Evolutionary conservation across 108 stramenopile species (phyloP), one percentile per base, ranked within the genome.

Genomic region (Cyclostephanos tholiformis): DNA sequence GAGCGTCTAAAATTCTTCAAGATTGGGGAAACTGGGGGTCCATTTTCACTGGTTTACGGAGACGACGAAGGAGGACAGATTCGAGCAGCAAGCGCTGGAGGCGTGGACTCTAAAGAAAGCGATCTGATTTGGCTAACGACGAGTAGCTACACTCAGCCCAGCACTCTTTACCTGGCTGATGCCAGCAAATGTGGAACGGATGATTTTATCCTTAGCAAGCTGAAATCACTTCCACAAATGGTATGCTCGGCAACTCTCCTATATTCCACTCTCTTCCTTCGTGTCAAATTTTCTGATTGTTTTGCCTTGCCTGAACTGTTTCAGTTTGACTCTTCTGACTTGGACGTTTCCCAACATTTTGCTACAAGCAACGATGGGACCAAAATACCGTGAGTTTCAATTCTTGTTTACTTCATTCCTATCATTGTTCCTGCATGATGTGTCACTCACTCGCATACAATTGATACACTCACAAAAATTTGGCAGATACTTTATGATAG

Each of bases 301-400:
- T 14, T 17, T 36, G 14, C 27, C 32, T 32, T 30, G 58, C 29
- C 59, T 39, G n/a, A 16, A 30, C 59, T 32, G 29, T 35, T 32
- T n/a, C 59, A 82, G 77, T 94, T 82, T 66, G 74, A 91, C 83
- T 80, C 88, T 39, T 64, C 71, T 10, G 80, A 79, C 49, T 57
- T 94, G 62, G 80, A 75, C 46, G 88, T 89, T 6, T 68, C 73
- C 23, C 95, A 96, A 72, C 38, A 76, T 22, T 84, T 85, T 64
- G 95, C 95, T 32, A 87, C 81, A 12, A 88, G 87, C 52, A 78
- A 87, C 26, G 95, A 96, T 74, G 95, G 95, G 14, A 96, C 95
- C 9, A 74, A 87, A 73, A 68, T 96, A 61, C 95, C 95, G 14
- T 93, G 59, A 60, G 59, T n/a, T n/a, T n/a, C n/a, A n/a, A n/a